Percentiles rank a stretch among this genome's conserved stretches.
Evolutionary conservation across 2,329 filamentous ascomycete species (phyloP).

Genomic region (Orbilia javanica): DNA sequence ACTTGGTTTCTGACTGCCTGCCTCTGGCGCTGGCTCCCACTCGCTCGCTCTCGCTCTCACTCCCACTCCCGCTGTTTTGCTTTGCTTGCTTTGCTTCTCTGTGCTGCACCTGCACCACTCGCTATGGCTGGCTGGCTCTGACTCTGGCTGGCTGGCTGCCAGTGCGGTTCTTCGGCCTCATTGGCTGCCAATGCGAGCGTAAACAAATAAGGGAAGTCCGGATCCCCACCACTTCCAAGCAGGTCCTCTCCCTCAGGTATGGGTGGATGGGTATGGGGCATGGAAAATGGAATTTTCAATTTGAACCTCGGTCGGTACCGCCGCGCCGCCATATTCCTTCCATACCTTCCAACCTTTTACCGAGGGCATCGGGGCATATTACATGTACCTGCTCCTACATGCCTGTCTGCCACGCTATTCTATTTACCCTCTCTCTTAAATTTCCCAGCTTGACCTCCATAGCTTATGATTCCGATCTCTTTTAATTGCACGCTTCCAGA

Average conservation of each 20-base stretch:
- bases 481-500: background rate
- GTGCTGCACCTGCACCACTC: too few relatives aligned
- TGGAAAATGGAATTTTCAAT: constrained; percentile 4
- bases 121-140: constrained; percentile 3
- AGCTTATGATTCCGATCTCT: constrained; percentile 14
- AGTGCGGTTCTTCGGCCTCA: constrained; percentile 2
- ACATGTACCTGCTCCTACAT: too few relatives aligned
- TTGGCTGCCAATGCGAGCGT: constrained; percentile 53
- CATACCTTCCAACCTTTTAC: background rate
- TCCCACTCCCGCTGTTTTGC: background rate
- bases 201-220: constrained; percentile 54
- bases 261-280: background rate
- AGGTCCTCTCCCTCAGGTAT: constrained; percentile 12
- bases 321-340: background rate
- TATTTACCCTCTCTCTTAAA: background rate
- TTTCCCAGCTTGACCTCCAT: background rate
- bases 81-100: too few relatives aligned
- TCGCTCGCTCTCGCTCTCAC: background rate
- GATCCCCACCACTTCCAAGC: background rate
- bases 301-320: constrained; percentile 58
- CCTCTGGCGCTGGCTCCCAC: background rate
- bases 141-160: background rate
- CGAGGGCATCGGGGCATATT: background rate
- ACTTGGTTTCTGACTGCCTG: too few relatives aligned
- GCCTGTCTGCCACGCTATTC: too few relatives aligned